phyloP scores from a whole-genome alignment of 495 filamentous ascomycete species.

The Trichoderma gamsii region DNA sequence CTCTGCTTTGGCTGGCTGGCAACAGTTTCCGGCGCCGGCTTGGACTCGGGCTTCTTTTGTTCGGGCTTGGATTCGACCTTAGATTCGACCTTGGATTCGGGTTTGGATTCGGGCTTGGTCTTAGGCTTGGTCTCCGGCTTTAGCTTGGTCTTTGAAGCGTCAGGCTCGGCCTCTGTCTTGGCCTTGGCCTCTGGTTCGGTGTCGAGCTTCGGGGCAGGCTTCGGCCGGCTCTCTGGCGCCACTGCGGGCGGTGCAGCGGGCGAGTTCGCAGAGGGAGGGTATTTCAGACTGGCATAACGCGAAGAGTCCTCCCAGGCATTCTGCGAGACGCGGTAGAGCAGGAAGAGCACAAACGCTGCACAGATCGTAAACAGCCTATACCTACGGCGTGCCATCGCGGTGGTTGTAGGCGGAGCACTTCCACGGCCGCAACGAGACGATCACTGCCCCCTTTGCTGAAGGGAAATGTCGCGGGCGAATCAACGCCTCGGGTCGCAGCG shows the following conservation, averaged over 20 bases:
- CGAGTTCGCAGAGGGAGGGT: neutral
- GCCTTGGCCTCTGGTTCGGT: conserved; percentile 15
- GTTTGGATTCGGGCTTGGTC: conserved; percentile 13
- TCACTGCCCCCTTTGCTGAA: neutral
- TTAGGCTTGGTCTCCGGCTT: conserved; percentile 15
- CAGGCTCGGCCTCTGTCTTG: neutral
- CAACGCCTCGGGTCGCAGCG: neutral
- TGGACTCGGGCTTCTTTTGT: conserved; percentile 5
- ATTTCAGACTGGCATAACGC: conserved; percentile 22
- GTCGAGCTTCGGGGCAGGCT: conserved; percentile 14
- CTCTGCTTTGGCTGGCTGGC: conserved; percentile 13
- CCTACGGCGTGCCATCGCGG: conserved; percentile 67
- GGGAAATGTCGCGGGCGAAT: too few relatives aligned
- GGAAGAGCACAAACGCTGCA: conserved; percentile 56
- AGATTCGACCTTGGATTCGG: neutral
- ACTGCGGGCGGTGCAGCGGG: neutral
- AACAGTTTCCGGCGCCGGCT: neutral
- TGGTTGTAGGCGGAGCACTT: conserved; percentile 12
- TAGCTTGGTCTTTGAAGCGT: neutral
- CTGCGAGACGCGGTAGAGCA: conserved; percentile 58
- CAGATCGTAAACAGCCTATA: conserved; percentile 70
- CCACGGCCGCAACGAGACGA: neutral
- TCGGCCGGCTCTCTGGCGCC: conserved; percentile 17
- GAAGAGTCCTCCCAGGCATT: conserved; percentile 43
- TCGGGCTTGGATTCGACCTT: conserved; percentile 12